Base-by-base conservation (phyloP, 345 rosid genomes). In the Salix dunnii region DNA sequence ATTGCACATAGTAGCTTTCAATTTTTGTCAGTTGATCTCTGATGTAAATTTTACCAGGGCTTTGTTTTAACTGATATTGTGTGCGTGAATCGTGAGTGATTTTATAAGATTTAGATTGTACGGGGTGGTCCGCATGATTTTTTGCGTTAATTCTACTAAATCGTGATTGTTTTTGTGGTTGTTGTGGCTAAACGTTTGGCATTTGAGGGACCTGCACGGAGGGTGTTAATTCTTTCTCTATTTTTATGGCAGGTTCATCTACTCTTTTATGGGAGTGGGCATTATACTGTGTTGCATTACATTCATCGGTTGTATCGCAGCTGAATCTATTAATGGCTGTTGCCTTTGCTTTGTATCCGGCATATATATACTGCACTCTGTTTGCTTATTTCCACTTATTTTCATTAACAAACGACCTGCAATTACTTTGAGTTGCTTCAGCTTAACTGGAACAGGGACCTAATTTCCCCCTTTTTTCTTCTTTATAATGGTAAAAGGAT, bases 261-360 rank as follows among this genome's bases (percentile, higher is more conserved):
- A 96, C 85, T 89, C 92, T 31, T 96, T 93, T 76, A 91, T 96
- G 94, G 94, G 91, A 53, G 86, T 93, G 82, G 98, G 98, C 51
- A 77, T 92, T 65, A 88, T 87, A 82, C 75, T 93, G 70, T 90
- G 98, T 78, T 82, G 91, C 74, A 70, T 90, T 76, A 85, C 90
- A 49, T 71, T 91, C 75, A 89, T 92, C 14, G 99, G 99, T 68
- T 96, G 94, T 89, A 88, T 91, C 40, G 98, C 98, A 68, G 98
- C 98, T 78, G 98, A 92, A 85, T 85, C 94, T 55, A 86, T 93
- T 68, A 86, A 80, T 78, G 91, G 96, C 78, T 91, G 97, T 77
- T 93, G 97, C 90, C 88, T 96, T 61, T 96, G 99, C 87, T 92
- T 92, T 82, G 96, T 96, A 96, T 93, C 99, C 99, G 88, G n/a